These are phyloP conservation scores for Dispira simplex DNA, from an alignment of 192 early-diverging fungal species.

Conservation along the genomic window DNA sequence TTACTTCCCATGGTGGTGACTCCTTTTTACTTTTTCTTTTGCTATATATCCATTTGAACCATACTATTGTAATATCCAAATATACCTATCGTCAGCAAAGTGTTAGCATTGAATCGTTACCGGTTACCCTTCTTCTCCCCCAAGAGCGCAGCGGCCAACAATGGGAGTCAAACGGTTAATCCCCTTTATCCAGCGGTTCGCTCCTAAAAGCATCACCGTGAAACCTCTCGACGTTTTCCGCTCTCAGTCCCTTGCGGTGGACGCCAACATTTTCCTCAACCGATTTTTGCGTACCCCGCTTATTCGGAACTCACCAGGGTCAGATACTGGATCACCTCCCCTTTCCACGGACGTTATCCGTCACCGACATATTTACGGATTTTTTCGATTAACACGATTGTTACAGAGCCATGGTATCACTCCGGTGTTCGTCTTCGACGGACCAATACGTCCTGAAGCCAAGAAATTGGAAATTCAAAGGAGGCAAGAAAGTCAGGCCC, in stretches of 20 bases:
- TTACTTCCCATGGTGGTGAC: not conserved
- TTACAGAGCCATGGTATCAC: slow-evolving; percentile 32
- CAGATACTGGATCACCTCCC: not conserved
- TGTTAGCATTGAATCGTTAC: not conserved
- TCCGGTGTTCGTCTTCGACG: slow-evolving; percentile 62
- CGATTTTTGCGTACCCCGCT: slow-evolving; percentile 27
- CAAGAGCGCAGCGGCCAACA: not conserved
- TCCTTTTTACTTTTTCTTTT: not conserved
- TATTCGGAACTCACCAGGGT: too few relatives aligned
- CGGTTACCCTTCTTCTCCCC: not conserved
- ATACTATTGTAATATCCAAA: not conserved
- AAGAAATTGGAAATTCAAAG: slow-evolving; percentile 31
- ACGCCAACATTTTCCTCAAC: slow-evolving; percentile 36
- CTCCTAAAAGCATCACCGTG: slow-evolving; percentile 15
- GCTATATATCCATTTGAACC: not conserved
- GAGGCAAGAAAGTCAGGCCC: slow-evolving; percentile 12
- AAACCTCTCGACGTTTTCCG: not conserved
- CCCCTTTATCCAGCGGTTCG: slow-evolving; percentile 30
- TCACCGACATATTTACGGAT: slow-evolving; percentile 37
- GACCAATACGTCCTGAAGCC: slow-evolving; percentile 23
- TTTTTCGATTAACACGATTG: slow-evolving; percentile 34
- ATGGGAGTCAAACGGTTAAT: slow-evolving; percentile 46
- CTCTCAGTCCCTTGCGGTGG: slow-evolving; percentile 27
- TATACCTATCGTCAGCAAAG: not conserved
- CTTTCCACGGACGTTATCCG: slow-evolving; percentile 13